Percentiles rank a stretch among this genome's conserved stretches.
These are phyloP conservation scores for Scedosporium aurantiacum DNA, from an alignment of 2,329 filamentous ascomycete species.

Conservation along the genomic window DNA sequence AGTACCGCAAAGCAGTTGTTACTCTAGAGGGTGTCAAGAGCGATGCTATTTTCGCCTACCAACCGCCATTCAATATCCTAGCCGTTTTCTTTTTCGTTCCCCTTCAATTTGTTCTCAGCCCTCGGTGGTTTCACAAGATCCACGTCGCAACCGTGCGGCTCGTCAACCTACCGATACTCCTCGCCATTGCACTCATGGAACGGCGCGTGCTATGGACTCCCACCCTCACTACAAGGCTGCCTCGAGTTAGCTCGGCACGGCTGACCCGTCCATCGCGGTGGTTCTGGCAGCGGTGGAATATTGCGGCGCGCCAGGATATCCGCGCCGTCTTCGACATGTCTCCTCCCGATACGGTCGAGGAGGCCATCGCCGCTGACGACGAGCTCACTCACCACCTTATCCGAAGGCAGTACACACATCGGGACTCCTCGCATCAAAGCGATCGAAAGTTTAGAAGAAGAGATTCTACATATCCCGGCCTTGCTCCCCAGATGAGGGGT, in stretches of 20 bases:
- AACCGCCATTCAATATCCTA: constrained; percentile 73
- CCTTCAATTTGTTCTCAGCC: constrained; percentile 65
- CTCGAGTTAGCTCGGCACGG: background rate
- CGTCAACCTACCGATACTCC: constrained; percentile 64
- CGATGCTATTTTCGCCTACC: constrained; percentile 73
- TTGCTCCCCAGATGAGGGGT: constrained; percentile 22
- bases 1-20: constrained; percentile 68
- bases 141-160: constrained; percentile 66
- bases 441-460: constrained; percentile 27
- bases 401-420: constrained; percentile 41
- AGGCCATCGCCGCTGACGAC: constrained; percentile 48
- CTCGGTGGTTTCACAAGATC: constrained; percentile 83
- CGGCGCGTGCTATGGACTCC: constrained; percentile 28
- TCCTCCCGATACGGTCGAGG: constrained; percentile 49
- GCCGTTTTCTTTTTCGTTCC: constrained; percentile 65
- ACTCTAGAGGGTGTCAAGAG: constrained; percentile 80
- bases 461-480: constrained; percentile 46
- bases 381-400: constrained; percentile 48
- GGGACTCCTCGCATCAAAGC: constrained; percentile 20
- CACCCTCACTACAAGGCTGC: constrained; percentile 2
- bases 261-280: constrained; percentile 18
- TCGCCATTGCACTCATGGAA: constrained; percentile 61
- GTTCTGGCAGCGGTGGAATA: constrained; percentile 58
- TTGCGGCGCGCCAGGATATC: constrained; percentile 62
- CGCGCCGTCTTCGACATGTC: constrained; percentile 62